Base-by-base conservation (phyloP, 2,329 filamentous ascomycete species). In the Hymenoscyphus fructigenus region DNA sequence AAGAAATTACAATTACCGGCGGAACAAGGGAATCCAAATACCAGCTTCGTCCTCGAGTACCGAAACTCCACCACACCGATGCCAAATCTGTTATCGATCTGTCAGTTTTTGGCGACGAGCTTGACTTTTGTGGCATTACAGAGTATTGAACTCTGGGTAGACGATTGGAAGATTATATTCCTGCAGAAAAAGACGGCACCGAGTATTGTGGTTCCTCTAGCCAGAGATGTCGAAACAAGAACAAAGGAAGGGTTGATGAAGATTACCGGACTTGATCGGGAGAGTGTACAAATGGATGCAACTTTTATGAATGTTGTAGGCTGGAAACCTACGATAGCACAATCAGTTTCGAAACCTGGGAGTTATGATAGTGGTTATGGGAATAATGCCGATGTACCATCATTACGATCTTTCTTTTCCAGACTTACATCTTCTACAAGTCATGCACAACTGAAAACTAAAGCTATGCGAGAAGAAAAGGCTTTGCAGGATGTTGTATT, bases 11-110 rank as follows among this genome's bases (percentile, higher is more conserved):
- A 88, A 70, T 79, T 97, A 7, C 88, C 90, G 1, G 82, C 86
- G 57, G 85, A 86, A 28, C 84, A 92, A 73, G 79, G 83, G 17
- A 90, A 83, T 63, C 81, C 82, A 36, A 86, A 94, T 72, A 99
- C 96, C 1, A 91, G 90, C n/a, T 99, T 99, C 75, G 88, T 97
- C 57, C 84, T 99, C 57, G 93, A 98, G 75, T 97, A 98, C 78
- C 86, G 95, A 74, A 97, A 96, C 75, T 86, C 86, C 34, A 93
- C 91, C 0, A 94, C 93, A 0, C 92, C 93, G 1, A 80, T 98
- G 59, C 95, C 96, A 2, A 92, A 92, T 66, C 80, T 99, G 9
- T 82, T 96, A 29, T 93, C 92, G 1, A 84, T 99, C 62, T 90
- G 91, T 74, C 93, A 97, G 77, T 99, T 99, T 71, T 81, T 99